phyloP scores from a whole-genome alignment of 257 asterid genomes.

The Lantana camara region DNA sequence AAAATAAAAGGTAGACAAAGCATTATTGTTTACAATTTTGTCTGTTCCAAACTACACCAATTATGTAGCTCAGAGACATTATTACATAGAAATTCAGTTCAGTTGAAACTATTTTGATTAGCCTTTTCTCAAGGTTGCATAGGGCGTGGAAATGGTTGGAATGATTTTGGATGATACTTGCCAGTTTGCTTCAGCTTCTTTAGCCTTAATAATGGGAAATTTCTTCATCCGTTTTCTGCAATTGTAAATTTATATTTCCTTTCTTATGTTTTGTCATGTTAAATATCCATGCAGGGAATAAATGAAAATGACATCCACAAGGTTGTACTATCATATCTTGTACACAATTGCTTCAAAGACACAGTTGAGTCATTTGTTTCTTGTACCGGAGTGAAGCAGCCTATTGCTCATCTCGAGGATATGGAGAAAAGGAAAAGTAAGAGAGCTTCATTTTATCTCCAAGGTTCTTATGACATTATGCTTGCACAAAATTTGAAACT shows the following conservation, averaged over 20 bases:
- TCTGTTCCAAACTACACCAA: background rate
- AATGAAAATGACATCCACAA: slow-evolving; percentile 73
- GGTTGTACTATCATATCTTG: slow-evolving; percentile 81
- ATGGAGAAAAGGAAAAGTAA: slow-evolving; percentile 87
- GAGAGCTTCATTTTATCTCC: slow-evolving; percentile 26
- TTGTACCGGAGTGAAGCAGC: slow-evolving; percentile 62
- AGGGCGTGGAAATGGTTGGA: background rate
- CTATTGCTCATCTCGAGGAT: slow-evolving; percentile 57
- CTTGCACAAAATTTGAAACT: too few species aligned
- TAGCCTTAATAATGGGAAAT: background rate
- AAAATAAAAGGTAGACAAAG: background rate
- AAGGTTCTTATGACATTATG: slow-evolving; percentile 1
- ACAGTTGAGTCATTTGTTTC: slow-evolving; percentile 72
- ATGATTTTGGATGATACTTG: too few species aligned
- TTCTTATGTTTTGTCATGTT: background rate
- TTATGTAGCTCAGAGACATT: background rate
- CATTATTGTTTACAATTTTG: background rate
- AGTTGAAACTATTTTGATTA: background rate
- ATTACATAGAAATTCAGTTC: background rate
- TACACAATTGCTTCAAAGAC: slow-evolving; percentile 80
- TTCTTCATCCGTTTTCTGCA: background rate
- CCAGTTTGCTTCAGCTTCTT: slow-evolving; percentile 9
- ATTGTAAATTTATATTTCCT: slow-evolving; percentile 3
- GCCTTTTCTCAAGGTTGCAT: slow-evolving; percentile 1
- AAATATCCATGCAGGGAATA: slow-evolving; percentile 45